Evolutionary conservation across 2,329 filamentous ascomycete genomes (phyloP), one percentile per base, ranked within the genome.

Genomic region (Fusarium sp.): DNA sequence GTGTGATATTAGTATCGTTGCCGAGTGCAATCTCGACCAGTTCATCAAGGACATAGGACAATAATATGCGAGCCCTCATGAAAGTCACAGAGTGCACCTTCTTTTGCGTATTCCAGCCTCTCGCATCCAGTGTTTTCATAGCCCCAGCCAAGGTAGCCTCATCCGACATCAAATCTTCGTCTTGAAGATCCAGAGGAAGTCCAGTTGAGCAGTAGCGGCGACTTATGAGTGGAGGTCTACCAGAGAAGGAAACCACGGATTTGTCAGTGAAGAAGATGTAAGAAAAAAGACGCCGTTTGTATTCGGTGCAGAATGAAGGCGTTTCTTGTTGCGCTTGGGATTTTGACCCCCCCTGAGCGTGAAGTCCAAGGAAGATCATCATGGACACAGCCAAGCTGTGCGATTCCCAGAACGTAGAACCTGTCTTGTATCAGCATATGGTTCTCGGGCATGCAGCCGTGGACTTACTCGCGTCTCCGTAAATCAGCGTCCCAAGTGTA

Each of bases 1-100:
- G 29, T 5, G 66, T 74, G 13, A 66, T 62, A 18, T 71, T 57
- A 11, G 66, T 45, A 13, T 64, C 67, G 2, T 71, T 71, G 0
- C 86, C 86, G 0, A 91, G 79, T 1, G 89, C 88, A 18, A 91
- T 82, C 69, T 91, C 88, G n/a, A 92, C 82, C 3, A 92, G 86
- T 62, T 92, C 89, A 67, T 92, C 89, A 4, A 87, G 83, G 11
- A 91, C 83, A 2, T 82, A 77, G 13, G 86, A 84, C 29, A 90
- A 82, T 7, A 85, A 81, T 6, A 83, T 84, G 62, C 85, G 85
- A 1, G 87, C 84, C 31, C 89, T 83, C 3, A 83, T 77, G 60
- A 86, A 84, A 0, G 88, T 90, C 2, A 83, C 82, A 0, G 85
- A 76, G 47, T 85, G 81, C 0, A 89, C 75, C 0, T 79, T 76